Evolutionary conservation across 2,329 filamentous ascomycete genomes (phyloP).

Genomic region (Alternaria angustiovoidea): DNA sequence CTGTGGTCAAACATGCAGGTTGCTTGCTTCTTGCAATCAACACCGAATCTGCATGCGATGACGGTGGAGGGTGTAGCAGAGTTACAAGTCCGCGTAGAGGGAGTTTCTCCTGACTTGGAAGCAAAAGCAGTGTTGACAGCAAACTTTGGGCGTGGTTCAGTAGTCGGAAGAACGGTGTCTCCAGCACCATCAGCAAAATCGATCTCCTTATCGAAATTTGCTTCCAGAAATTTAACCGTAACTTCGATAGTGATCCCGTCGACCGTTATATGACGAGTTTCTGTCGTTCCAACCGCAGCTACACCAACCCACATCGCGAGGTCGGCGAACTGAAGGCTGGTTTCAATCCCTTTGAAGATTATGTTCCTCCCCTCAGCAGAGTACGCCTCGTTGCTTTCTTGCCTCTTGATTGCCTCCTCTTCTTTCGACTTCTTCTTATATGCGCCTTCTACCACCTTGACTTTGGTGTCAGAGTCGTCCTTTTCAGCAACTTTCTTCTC

Average conservation of each 20-base stretch:
- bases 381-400: not conserved
- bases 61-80: not conserved
- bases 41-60: not conserved
- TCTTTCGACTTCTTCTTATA: not conserved
- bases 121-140: not conserved
- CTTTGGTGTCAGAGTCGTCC: not conserved
- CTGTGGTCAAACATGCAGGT: not conserved
- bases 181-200: not conserved
- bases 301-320: not conserved
- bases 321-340: not conserved
- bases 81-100: not conserved
- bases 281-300: not conserved
- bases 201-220: not conserved
- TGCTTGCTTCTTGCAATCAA: not conserved
- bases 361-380: not conserved
- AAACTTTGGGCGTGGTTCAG: not conserved
- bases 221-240: not conserved
- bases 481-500: not conserved
- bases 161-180: not conserved
- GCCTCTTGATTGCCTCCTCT: not conserved
- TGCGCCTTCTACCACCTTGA: no score
- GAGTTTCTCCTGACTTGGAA: not conserved
- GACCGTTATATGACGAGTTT: not conserved
- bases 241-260: not conserved
- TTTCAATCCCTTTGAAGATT: not conserved